Conservation (phyloP, 148 eudicot genomes). For the Nyssa sinensis region DNA sequence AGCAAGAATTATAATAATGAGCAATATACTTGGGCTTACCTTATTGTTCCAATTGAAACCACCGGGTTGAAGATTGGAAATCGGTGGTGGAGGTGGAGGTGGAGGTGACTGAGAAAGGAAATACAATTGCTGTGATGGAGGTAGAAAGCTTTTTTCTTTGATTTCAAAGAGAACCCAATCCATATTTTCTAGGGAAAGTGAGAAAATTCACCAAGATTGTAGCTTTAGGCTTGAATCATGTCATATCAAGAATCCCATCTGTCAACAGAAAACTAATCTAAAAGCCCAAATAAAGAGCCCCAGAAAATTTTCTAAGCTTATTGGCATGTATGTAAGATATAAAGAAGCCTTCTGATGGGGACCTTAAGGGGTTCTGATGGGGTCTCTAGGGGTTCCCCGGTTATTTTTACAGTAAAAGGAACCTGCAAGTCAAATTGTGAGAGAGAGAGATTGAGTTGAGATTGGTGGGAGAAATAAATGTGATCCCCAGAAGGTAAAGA, state of each 20-base stretch:
- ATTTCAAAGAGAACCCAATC: slow-evolving; percentile 18
- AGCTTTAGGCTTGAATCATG: slow-evolving; percentile 14
- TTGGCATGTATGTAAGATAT: slow-evolving; percentile 5
- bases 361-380: no score
- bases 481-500: slow-evolving; percentile 7
- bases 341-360: slow-evolving; percentile 17
- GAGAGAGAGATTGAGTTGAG: slow-evolving; percentile 12
- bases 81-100: slow-evolving; percentile 14
- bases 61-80: slow-evolving; percentile 12
- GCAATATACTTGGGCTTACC: slow-evolving; percentile 68
- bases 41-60: slow-evolving; percentile 40
- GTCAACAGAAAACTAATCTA: neutral
- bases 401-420: slow-evolving; percentile 16
- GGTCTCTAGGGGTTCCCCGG: neutral
- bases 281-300: neutral
- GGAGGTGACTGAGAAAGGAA: slow-evolving; percentile 25
- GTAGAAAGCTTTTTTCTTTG: slow-evolving; percentile 11
- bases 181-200: slow-evolving; percentile 20
- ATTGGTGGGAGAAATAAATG: slow-evolving; percentile 18
- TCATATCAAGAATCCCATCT: slow-evolving; percentile 12
- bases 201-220: slow-evolving; percentile 17
- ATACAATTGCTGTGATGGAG: slow-evolving; percentile 24
- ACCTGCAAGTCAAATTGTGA: slow-evolving; percentile 32
- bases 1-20: slow-evolving; percentile 71
- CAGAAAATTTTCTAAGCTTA: slow-evolving; percentile 9